Evolutionary conservation across 208 protist species (phyloP).

Genomic region (Leptomonas pyrrhocoris): DNA sequence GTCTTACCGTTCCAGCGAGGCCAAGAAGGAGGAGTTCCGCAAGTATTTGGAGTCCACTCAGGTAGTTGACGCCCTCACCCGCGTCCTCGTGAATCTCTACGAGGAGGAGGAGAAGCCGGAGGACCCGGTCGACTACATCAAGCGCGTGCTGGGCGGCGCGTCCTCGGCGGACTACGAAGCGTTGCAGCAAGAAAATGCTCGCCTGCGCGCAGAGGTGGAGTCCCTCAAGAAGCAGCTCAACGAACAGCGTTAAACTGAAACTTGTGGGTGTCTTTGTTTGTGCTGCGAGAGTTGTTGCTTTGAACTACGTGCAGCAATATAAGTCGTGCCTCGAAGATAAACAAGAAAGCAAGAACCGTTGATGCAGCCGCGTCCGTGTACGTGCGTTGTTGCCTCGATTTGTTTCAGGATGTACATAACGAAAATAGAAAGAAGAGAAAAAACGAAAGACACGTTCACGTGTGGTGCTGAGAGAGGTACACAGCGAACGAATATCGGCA

Average conservation of each 20-base stretch:
- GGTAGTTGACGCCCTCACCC: conserved; percentile 92
- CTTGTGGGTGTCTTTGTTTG: neutral
- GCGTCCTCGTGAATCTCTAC: conserved; percentile 93
- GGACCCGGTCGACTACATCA: conserved; percentile 94
- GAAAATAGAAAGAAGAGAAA: neutral
- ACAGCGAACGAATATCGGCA: too few species aligned
- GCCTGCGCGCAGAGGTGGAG: conserved; percentile 84
- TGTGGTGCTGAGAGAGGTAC: too few species aligned
- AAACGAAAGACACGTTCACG: neutral
- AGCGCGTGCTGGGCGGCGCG: conserved; percentile 90
- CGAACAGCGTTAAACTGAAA: conserved; percentile 29
- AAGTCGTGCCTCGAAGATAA: too few species aligned
- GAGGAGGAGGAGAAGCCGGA: conserved; percentile 93
- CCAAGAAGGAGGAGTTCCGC: conserved; percentile 96
- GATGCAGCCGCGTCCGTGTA: too few species aligned
- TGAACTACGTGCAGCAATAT: neutral
- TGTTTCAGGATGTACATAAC: neutral
- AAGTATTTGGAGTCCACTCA: conserved; percentile 93
- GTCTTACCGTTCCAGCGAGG: conserved; percentile 92
- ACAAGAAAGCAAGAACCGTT: too few species aligned
- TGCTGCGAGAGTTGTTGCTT: neutral
- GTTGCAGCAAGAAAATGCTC: conserved; percentile 84
- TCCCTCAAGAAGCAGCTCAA: conserved; percentile 76
- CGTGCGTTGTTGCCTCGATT: neutral
- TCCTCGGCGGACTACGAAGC: conserved; percentile 87